Conservation (phyloP, 148 eudicot species). For the Drosera capensis region DNA sequence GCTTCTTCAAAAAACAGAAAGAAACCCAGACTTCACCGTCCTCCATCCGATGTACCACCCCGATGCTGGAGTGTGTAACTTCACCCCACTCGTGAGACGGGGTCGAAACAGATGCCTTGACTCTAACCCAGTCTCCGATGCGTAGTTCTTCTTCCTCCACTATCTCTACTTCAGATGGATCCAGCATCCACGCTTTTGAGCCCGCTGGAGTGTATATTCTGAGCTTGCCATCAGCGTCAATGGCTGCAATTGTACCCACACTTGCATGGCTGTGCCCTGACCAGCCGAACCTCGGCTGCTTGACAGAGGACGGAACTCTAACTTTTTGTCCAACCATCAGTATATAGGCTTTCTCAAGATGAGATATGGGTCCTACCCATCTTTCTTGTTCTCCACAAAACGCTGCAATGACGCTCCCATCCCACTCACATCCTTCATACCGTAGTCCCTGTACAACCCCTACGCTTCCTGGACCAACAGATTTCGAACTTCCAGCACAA, state of each 20-base stretch:
- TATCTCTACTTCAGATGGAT: slow-evolving; percentile 79
- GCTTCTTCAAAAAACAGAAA: slow-evolving; percentile 76
- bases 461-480: slow-evolving; percentile 59
- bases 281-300: slow-evolving; percentile 96
- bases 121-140: slow-evolving; percentile 83
- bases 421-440: slow-evolving; percentile 54
- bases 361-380: slow-evolving; percentile 57
- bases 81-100: slow-evolving; percentile 97
- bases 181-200: slow-evolving; percentile 78
- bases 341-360: slow-evolving; percentile 48
- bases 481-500: slow-evolving; percentile 53
- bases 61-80: slow-evolving; percentile 65
- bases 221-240: slow-evolving; percentile 89
- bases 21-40: slow-evolving; percentile 89
- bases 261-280: slow-evolving; percentile 78
- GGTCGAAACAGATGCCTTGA: slow-evolving; percentile 33
- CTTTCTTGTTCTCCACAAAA: slow-evolving; percentile 91
- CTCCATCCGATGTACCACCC: slow-evolving; percentile 84
- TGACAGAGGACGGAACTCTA: slow-evolving; percentile 40
- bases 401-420: slow-evolving; percentile 58
- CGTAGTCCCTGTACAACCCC: slow-evolving; percentile 83
- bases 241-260: slow-evolving; percentile 63
- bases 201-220: slow-evolving; percentile 84
- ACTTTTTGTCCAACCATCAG: slow-evolving; percentile 65
- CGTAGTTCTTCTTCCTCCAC: slow-evolving; percentile 75